Base-by-base conservation (phyloP, 495 filamentous ascomycete genomes). In the Bacidia rubella region DNA sequence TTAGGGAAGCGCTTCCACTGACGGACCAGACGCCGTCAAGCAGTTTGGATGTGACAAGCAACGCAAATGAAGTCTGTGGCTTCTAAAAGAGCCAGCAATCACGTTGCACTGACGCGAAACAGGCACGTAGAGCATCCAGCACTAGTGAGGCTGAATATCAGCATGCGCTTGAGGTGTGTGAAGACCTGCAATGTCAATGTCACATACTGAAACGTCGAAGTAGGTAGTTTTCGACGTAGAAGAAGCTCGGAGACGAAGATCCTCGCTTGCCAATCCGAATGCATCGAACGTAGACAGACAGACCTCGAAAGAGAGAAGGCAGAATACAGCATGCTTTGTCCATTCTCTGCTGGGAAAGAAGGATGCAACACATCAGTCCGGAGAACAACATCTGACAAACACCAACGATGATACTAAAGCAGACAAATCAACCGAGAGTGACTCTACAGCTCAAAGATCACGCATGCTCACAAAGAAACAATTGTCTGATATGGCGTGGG, bases 401-500 rank as follows among this genome's bases (percentile, higher is more conserved):
- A 20, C 61, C 51, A 62, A 41, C 54, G 61, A 61, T 24, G 58
- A 70, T 22, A 68, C 71, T 47, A 72, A 72, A 51, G 43, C 47
- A 27, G 55, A 60, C 44, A 64, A 65, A 25, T 54, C 52, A 21
- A 29, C 32, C 11, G 45, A 60, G 4, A 63, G 61, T n/a, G 53
- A 65, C 11, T 60, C 66, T 19, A 60, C 60, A 5, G 62, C 69
- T 26, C 63, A 70, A 23, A 71, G 80, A 51, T 83, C 80, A 22
- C 64, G 81, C 12, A 76, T 92, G 27, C 72, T 98, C 56, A 96
- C 89, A 1, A 98, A 97, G 67, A 84, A 81, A 54, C 87, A 98
- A 65, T 72, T 98, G 29, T 85, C 82, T 1, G 92, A 97, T 55
- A 95, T 98, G 92, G 88, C 89, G 0, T 87, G 86, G 78, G 90